Evolutionary conservation across 1,284 basidiomycete genomes (phyloP).

Genomic region (Porodaedalea pini): DNA sequence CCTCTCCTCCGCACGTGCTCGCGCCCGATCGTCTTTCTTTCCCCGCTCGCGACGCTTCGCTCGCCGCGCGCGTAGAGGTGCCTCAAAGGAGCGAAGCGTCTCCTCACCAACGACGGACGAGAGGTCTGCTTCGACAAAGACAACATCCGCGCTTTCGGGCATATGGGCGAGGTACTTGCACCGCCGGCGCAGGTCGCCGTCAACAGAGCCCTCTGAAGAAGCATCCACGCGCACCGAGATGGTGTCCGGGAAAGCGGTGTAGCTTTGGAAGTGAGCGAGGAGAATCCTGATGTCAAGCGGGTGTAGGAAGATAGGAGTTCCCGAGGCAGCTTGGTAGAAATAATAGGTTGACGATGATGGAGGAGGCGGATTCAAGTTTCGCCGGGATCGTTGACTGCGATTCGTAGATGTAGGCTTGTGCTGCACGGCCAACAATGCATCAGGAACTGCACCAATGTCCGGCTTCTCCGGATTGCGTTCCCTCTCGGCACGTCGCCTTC

Average conservation of each 20-base stretch:
- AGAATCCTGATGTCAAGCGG: constrained; percentile 95
- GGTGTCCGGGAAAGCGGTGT: constrained; percentile 80
- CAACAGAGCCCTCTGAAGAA: constrained; percentile 73
- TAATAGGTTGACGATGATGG: constrained; percentile 83
- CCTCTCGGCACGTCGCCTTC: constrained; percentile 33
- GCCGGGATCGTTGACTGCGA: constrained; percentile 52
- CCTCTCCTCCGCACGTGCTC: constrained; percentile 72
- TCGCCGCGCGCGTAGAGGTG: constrained; percentile 71
- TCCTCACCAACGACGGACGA: constrained; percentile 68
- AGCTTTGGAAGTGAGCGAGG: constrained; percentile 79
- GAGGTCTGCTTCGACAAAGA: constrained; percentile 91
- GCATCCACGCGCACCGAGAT: constrained; percentile 80
- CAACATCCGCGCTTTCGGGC: constrained; percentile 88
- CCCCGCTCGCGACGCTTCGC: constrained; percentile 74
- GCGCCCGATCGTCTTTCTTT: constrained; percentile 80
- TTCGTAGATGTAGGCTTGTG: constrained; percentile 27
- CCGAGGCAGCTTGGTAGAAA: constrained; percentile 94
- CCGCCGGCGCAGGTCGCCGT: constrained; percentile 88
- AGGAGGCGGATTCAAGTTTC: constrained; percentile 78
- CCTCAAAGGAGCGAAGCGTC: constrained; percentile 76
- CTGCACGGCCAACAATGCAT: constrained; percentile 49
- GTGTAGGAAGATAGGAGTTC: constrained; percentile 89
- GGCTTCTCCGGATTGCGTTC: constrained; percentile 13
- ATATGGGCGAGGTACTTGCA: constrained; percentile 96
- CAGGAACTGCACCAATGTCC: constrained; percentile 37